These are phyloP conservation scores for Stellera chamaejasme DNA, from an alignment of 345 rosid species.

Conservation along the genomic window DNA sequence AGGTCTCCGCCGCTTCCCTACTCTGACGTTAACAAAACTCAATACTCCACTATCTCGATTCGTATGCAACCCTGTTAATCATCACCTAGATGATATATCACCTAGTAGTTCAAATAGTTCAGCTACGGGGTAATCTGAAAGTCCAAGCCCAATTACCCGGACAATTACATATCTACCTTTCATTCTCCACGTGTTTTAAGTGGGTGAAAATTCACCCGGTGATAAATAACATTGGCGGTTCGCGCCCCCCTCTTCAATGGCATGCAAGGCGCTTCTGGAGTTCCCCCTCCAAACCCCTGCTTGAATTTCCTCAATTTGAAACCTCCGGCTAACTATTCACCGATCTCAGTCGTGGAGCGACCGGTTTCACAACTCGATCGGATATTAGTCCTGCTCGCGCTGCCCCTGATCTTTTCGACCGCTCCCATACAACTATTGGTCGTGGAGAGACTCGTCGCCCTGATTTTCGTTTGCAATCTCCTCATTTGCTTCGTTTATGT, in stretches of 20 bases:
- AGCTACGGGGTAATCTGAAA: too few relatives aligned
- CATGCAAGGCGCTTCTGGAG: slow-evolving; percentile 19
- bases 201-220: too few relatives aligned
- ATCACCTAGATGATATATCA: too few relatives aligned
- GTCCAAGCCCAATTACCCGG: too few relatives aligned
- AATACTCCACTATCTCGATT: slow-evolving; percentile 40
- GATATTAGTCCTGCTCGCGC: slow-evolving; percentile 96
- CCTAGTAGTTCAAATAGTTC: too few relatives aligned
- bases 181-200: too few relatives aligned
- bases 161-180: too few relatives aligned
- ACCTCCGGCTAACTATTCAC: slow-evolving; percentile 82
- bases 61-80: too few relatives aligned
- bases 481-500: slow-evolving; percentile 20
- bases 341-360: slow-evolving; percentile 93
- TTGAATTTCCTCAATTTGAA: slow-evolving; percentile 77
- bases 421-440: slow-evolving; percentile 55
- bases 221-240: too few relatives aligned
- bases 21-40: slow-evolving; percentile 37
- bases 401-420: slow-evolving; percentile 83
- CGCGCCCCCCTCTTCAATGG: slow-evolving; percentile 63
- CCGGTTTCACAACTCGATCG: slow-evolving; percentile 89
- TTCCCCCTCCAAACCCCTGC: slow-evolving; percentile 58
- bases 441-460: slow-evolving; percentile 15
- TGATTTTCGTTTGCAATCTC: slow-evolving; percentile 31
- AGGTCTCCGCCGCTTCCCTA: slow-evolving; percentile 17